phyloP scores from a whole-genome alignment of 768 basidiomycete genomes.

The Mycena floridula region DNA sequence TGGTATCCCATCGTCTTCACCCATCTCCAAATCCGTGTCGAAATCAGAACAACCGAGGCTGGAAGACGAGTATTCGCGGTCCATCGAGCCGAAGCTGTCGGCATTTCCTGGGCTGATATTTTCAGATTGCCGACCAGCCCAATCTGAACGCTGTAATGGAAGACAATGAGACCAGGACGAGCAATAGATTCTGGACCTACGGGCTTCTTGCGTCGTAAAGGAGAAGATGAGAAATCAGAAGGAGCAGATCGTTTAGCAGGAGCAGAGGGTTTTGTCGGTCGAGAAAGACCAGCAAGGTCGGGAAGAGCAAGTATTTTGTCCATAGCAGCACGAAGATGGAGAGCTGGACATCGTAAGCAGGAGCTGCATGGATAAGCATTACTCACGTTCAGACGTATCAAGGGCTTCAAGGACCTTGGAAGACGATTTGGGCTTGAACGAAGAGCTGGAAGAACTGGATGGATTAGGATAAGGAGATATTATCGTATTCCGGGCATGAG shows the following conservation, averaged over 20 bases:
- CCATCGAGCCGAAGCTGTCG: too few species aligned
- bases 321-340: constrained; percentile 20
- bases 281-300: constrained; percentile 15
- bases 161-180: too few species aligned
- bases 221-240: not conserved
- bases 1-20: too few species aligned
- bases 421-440: not conserved
- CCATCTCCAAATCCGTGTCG: too few species aligned
- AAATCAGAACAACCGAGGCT: too few species aligned
- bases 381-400: not conserved
- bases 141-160: too few species aligned
- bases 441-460: not conserved
- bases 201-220: not conserved
- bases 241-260: not conserved
- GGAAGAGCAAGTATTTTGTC: constrained; percentile 19
- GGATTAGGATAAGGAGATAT: not conserved
- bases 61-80: too few species aligned
- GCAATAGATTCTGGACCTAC: too few species aligned
- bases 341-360: not conserved
- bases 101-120: too few species aligned
- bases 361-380: constrained; percentile 4
- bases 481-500: not conserved
- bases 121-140: too few species aligned
- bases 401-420: not conserved
- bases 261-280: not conserved